These are phyloP conservation scores for Penicillium tannophilum DNA, from an alignment of 495 filamentous ascomycete genomes.

Conservation along the genomic window DNA sequence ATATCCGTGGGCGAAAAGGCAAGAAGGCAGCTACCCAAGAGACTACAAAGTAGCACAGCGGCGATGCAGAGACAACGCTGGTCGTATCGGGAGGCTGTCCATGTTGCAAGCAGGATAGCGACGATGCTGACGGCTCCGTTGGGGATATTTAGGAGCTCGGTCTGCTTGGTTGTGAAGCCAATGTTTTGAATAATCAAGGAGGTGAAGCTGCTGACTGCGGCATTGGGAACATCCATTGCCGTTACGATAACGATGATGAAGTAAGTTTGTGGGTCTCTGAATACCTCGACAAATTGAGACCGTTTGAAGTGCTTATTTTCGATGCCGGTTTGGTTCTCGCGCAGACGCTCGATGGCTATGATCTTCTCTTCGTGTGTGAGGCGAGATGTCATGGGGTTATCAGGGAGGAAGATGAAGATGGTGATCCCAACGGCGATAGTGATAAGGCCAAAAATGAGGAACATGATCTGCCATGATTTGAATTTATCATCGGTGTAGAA, in stretches of 20 bases:
- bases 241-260: slow-evolving; percentile 34
- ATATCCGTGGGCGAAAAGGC: slow-evolving; percentile 50
- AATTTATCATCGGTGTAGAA: slow-evolving; percentile 50
- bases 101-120: slow-evolving; percentile 54
- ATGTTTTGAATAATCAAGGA: slow-evolving; percentile 28
- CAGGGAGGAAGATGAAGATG: slow-evolving; percentile 47
- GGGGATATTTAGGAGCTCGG: slow-evolving; percentile 65
- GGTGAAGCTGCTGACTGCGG: slow-evolving; percentile 33
- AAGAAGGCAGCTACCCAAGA: slow-evolving; percentile 61
- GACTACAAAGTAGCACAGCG: slow-evolving; percentile 35
- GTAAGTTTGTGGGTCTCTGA: slow-evolving; percentile 36
- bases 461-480: slow-evolving; percentile 64
- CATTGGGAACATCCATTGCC: slow-evolving; percentile 30
- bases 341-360: slow-evolving; percentile 56
- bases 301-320: slow-evolving; percentile 58
- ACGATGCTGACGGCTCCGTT: slow-evolving; percentile 60
- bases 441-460: slow-evolving; percentile 56
- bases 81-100: slow-evolving; percentile 40
- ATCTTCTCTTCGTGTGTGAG: slow-evolving; percentile 48
- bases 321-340: slow-evolving; percentile 56
- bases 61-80: slow-evolving; percentile 54
- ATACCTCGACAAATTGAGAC: slow-evolving; percentile 44
- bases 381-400: slow-evolving; percentile 51
- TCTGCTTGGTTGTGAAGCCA: slow-evolving; percentile 54
- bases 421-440: slow-evolving; percentile 36